A percentile compares a stretch with the other conserved stretches of the same genome.
Evolutionary conservation across 208 protist species (phyloP).

Genomic region (Leishmania lainsoni): DNA sequence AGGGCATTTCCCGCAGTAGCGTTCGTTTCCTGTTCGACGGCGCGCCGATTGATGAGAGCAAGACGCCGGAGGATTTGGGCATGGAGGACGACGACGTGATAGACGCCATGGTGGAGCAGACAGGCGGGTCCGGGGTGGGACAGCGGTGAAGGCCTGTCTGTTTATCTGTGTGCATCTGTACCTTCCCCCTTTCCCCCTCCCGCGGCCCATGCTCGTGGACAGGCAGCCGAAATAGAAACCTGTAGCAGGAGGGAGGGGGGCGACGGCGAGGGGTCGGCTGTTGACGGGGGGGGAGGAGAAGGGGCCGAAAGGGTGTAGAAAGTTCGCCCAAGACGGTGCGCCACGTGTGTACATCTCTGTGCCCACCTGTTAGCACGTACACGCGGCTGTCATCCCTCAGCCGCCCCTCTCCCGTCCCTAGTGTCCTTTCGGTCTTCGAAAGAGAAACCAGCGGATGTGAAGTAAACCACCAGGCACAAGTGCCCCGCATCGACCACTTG

Average conservation of each 20-base stretch:
- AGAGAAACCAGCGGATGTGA: too few species aligned
- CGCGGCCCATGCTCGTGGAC: neutral
- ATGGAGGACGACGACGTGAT: constrained; percentile 96
- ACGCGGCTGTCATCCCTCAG: neutral
- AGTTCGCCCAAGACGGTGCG: neutral
- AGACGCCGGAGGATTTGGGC: constrained; percentile 93
- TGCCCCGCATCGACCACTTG: too few species aligned
- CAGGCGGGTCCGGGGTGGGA: neutral
- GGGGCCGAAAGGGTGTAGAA: neutral
- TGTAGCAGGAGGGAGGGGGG: neutral
- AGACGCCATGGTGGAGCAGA: constrained; percentile 94
- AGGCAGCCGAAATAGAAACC: neutral
- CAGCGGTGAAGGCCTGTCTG: neutral
- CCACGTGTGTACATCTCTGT: too few species aligned
- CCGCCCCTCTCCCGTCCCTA: too few species aligned
- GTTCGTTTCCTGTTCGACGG: constrained; percentile 98
- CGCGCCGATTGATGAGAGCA: constrained; percentile 84
- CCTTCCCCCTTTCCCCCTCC: neutral
- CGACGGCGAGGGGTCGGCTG: neutral
- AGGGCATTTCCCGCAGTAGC: constrained; percentile 84
- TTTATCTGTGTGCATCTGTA: neutral
- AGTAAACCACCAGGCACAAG: neutral
- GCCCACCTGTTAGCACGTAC: neutral
- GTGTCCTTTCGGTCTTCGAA: too few species aligned
- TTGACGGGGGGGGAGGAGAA: neutral